These are phyloP conservation scores for Populus nigra DNA, from an alignment of 345 rosid species.

Conservation along the genomic window DNA sequence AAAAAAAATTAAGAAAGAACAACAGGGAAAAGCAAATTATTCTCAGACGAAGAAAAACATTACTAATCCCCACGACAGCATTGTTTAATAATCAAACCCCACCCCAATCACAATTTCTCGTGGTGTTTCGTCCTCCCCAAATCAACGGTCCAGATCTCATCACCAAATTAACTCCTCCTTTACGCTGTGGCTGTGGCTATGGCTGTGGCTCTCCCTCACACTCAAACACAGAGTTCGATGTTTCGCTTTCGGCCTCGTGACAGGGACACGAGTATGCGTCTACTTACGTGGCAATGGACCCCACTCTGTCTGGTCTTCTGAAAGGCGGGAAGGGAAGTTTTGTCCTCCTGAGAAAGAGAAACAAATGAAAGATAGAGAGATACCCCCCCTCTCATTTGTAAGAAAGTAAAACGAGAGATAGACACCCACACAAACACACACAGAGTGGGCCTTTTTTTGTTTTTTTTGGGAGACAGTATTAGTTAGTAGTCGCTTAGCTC, in stretches of 20 bases:
- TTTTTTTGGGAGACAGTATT: neutral
- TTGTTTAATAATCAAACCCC: neutral
- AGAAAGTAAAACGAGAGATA: neutral
- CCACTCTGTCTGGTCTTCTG: neutral
- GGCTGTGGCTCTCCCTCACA: neutral
- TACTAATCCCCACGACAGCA: conserved; percentile 11
- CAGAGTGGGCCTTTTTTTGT: neutral
- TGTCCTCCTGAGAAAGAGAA: neutral
- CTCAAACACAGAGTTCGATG: conserved; percentile 16
- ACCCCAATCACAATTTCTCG: neutral
- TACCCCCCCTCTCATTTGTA: neutral
- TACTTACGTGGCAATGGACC: conserved; percentile 5
- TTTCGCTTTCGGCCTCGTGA: conserved; percentile 22
- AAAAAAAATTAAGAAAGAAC: neutral
- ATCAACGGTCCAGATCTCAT: conserved; percentile 2
- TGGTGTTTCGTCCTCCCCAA: neutral
- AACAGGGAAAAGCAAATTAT: conserved; percentile 4
- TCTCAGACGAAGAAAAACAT: neutral
- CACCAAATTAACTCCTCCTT: neutral
- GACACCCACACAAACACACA: neutral
- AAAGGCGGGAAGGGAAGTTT: conserved; percentile 13
- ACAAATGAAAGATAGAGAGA: neutral
- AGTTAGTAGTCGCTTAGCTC: neutral
- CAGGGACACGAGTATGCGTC: neutral
- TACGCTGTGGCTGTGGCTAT: neutral